Base-by-base conservation (phyloP, 2,329 filamentous ascomycete species). In the Talaromyces marneffei region DNA sequence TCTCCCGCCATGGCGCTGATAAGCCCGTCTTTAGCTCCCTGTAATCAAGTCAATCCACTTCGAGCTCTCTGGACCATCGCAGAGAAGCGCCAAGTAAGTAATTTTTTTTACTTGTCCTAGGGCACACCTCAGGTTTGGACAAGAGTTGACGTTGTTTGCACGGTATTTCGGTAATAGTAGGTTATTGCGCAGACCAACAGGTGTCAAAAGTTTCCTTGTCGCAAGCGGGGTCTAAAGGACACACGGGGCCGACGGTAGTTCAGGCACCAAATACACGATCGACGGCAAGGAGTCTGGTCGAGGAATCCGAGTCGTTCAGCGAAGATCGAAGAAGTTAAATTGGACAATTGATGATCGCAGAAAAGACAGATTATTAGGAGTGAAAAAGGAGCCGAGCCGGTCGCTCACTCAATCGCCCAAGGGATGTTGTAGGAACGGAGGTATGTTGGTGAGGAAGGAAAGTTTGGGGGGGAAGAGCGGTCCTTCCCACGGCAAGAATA, bases 1-100 rank as follows among this genome's bases (percentile, higher is more conserved):
- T 74, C 68, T 50, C 69, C 66, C 64, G 73, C 69, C 73, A 76
- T 75, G 46, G 62, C 42, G 48, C 37, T 52, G 54, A 53, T 59
- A 59, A 50, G 56, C 40, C 29, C 29, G 31, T 52, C 27, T 18
- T 48, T 59, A 42, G 57, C 46, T 59, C 33, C 59, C 33, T 52
- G 52, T 50, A 53, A 57, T 57, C 48, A 33, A 53, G 55, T 50
- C 54, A 61, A 48, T 50, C 18, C 35, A 42, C 31, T 50, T 56
- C 35, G 46, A 46, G 23, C 54, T 50, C 44, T 23, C 53, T 53
- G 33, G 56, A 62, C 40, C 60, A 62, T 62, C 27, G 31, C 60
- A 48, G 29, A 16, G 7, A 33, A 52, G 48, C 29, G 27, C 29
- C 4, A 31, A 50, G 27, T 9, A 31, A 31, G 46, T 23, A 2